A percentile compares a stretch with the other conserved stretches of the same genome.
These are phyloP conservation scores for Fraxinus albicans DNA, from an alignment of 305 asterid species.

Conservation along the genomic window DNA sequence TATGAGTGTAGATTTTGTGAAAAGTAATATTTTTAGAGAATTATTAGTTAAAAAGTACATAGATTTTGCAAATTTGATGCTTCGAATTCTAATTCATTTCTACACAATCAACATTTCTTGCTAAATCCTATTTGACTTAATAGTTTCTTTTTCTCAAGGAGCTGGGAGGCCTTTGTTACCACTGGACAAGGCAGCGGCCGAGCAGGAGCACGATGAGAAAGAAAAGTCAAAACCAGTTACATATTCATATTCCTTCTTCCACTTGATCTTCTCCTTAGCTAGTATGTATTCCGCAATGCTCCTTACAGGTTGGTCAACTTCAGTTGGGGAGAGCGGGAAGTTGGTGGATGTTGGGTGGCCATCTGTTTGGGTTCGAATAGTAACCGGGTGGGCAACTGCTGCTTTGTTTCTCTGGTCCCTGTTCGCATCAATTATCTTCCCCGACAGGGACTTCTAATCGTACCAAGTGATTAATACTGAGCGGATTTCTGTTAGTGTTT, in stretches of 20 bases:
- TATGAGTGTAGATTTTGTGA: background rate
- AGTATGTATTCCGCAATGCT: constrained; percentile 96
- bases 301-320: constrained; percentile 91
- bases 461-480: background rate
- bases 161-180: constrained; percentile 84
- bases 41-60: background rate
- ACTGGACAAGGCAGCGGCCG: constrained; percentile 58
- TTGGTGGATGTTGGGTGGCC: constrained; percentile 94
- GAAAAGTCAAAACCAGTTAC: constrained; percentile 68
- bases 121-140: background rate
- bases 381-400: constrained; percentile 85
- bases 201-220: constrained; percentile 57
- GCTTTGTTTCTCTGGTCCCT: constrained; percentile 76
- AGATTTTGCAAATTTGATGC: too few species aligned
- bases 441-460: constrained; percentile 73
- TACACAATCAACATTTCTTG: background rate
- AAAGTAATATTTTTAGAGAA: background rate
- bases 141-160: constrained; percentile 31
- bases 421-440: constrained; percentile 70
- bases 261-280: constrained; percentile 87
- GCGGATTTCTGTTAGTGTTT: constrained; percentile 2
- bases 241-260: constrained; percentile 85
- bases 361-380: constrained; percentile 83
- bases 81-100: too few species aligned
- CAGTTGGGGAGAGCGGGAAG: constrained; percentile 91